Evolutionary conservation across 179 eudicot species (phyloP).

Genomic region (Silene noctiflora): DNA sequence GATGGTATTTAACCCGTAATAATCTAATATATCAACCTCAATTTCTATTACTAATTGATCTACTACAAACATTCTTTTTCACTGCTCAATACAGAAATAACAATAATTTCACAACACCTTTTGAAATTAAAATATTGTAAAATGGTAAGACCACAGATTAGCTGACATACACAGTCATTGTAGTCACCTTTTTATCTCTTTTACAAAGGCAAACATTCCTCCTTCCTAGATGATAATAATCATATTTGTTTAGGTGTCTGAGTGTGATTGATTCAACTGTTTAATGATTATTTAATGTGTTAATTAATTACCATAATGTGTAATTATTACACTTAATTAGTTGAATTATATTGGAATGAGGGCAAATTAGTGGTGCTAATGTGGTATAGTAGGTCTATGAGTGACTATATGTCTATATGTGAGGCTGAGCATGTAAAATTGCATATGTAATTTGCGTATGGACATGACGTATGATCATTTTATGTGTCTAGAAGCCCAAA

Average conservation of each 20-base stretch:
- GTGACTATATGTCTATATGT: not conserved
- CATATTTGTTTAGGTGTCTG: constrained; percentile 29
- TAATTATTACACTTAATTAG: constrained; percentile 17
- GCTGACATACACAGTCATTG: constrained; percentile 50
- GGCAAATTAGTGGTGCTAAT: constrained; percentile 2
- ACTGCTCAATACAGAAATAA: constrained; percentile 31
- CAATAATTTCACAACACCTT: not conserved
- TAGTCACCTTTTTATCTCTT: constrained; percentile 22
- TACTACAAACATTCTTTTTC: constrained; percentile 27
- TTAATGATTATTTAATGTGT: constrained; percentile 11
- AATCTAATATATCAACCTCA: too few species aligned
- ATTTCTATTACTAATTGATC: too few species aligned
- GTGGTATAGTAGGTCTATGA: constrained; percentile 16
- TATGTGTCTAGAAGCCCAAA: too few species aligned
- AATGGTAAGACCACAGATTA: constrained; percentile 26
- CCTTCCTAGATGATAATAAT: constrained; percentile 23
- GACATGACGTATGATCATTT: constrained; percentile 17
- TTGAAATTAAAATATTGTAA: constrained; percentile 5
- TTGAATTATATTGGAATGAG: not conserved
- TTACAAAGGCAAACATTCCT: constrained; percentile 20
- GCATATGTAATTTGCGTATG: constrained; percentile 1
- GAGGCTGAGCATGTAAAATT: not conserved
- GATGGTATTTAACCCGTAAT: too few species aligned
- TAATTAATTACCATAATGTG: constrained; percentile 16
- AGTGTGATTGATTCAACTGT: constrained; percentile 32